Evolutionary conservation across 2,329 filamentous ascomycete species (phyloP), one percentile per base, ranked within the genome.

Genomic region (Hymenoscyphus albidus): DNA sequence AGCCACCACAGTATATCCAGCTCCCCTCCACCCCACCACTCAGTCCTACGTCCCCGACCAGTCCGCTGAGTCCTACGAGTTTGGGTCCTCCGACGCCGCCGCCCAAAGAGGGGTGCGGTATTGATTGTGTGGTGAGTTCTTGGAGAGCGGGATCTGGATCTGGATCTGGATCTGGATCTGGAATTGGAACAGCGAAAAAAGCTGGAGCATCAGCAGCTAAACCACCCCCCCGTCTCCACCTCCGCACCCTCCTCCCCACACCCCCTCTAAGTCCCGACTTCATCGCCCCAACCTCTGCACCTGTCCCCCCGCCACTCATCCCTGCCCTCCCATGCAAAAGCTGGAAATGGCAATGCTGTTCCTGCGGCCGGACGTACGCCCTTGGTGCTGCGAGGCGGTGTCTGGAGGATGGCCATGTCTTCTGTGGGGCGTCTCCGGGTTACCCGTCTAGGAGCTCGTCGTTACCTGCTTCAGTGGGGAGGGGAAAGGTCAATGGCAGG

Each of bases 321-420:
- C 32, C 32, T 35, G 1, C 1, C 7, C 32, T 2, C 7, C 3
- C 71, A 61, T 6, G 69, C 67, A 22, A 61, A 9, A 68, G 76
- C 10, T 78, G 75, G 76, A 60, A 77, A 12, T 78, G 77, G 77
- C 72, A 74, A 14, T 78, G 77, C 63, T 76, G 77, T 61, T 64
- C 67, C 5, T 78, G 77, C 62, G 57, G 62, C 3, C 71, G 63
- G 0, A 60, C 72, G 9, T 78, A 77, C 65, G 67, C 66, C 0
- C 70, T 78, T 7, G 72, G 72, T 4, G 74, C 74, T 54, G 78
- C 77, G 2, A 71, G 76, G 0, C 72, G 76, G 3, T 78, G 77
- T 62, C 71, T 78, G 1, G 65, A 67, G 51, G 71, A 73, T 56
- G 71, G 71, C 0, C 72, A 74, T 62, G 60, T 61, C n/a, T 72